A percentile compares a stretch with the other conserved stretches of the same genome.
Evolutionary conservation across 257 asterid species (phyloP).

Genomic region (Ajuga chamaepitys): DNA sequence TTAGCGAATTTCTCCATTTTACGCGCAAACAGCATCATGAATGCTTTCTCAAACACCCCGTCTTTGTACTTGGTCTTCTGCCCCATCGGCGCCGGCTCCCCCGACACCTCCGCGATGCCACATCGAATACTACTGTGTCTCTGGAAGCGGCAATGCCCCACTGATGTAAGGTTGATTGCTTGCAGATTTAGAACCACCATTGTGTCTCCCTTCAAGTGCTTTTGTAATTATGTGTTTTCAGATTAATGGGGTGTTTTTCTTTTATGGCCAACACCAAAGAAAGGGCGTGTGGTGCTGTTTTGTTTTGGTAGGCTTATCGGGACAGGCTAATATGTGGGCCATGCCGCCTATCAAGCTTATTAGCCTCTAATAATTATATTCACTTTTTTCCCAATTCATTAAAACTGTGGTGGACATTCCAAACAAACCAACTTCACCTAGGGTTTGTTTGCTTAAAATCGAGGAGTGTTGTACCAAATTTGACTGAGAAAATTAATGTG

Average conservation of each 20-base stretch:
- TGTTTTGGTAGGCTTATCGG: not conserved
- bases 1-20: slow-evolving; percentile 80
- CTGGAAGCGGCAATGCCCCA: slow-evolving; percentile 1
- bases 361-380: slow-evolving; percentile 5
- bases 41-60: slow-evolving; percentile 69
- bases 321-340: slow-evolving; percentile 24
- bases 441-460: too few relatives aligned
- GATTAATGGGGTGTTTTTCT: not conserved
- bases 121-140: slow-evolving; percentile 29
- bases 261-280: not conserved
- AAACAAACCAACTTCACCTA: too few relatives aligned
- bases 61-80: slow-evolving; percentile 83
- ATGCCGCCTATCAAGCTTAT: not conserved
- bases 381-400: too few relatives aligned
- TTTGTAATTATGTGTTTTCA: not conserved
- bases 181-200: slow-evolving; percentile 50
- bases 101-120: slow-evolving; percentile 82
- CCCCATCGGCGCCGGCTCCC: slow-evolving; percentile 86
- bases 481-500: too few relatives aligned
- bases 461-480: too few relatives aligned
- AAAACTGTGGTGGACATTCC: too few relatives aligned
- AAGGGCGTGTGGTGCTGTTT: slow-evolving; percentile 27
- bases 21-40: slow-evolving; percentile 73
- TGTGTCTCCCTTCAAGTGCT: not conserved
- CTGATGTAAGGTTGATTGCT: slow-evolving; percentile 24